Conservation (phyloP, 2,329 filamentous ascomycete species). For the Hypoxylon sp. region DNA sequence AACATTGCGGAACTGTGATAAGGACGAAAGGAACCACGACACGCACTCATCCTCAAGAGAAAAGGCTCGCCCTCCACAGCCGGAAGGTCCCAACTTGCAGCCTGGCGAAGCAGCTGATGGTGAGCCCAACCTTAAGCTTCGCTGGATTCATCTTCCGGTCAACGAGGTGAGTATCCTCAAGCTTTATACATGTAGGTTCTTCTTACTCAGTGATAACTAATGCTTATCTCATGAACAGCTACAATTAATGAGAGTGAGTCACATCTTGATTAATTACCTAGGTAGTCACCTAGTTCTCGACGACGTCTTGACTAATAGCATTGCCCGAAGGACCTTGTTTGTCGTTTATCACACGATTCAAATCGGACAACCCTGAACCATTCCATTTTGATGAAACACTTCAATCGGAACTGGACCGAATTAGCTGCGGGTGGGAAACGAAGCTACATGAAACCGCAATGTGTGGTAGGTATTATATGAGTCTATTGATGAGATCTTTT, state of each 20-base stretch:
- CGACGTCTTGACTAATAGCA: not conserved
- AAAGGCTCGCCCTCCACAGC: too few relatives aligned
- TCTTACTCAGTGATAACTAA: not conserved
- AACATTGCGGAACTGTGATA: not conserved
- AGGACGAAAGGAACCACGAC: too few relatives aligned
- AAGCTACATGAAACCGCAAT: constrained; percentile 24
- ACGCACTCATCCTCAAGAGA: too few relatives aligned
- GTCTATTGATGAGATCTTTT: not conserved
- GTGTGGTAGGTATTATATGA: constrained; percentile 15
- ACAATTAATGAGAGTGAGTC: not conserved
- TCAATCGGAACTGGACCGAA: constrained; percentile 21
- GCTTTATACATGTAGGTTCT: not conserved
- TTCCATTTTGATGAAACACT: constrained; percentile 11
- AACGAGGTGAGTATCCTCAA: constrained; percentile 3
- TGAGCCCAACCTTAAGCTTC: constrained; percentile 6
- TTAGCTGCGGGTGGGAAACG: constrained; percentile 14
- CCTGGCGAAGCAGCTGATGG: too few relatives aligned
- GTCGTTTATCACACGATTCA: constrained; percentile 9
- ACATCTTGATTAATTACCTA: not conserved
- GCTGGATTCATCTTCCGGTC: constrained; percentile 17
- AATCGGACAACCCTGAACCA: not conserved
- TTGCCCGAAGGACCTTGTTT: constrained; percentile 1
- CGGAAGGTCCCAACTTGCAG: too few relatives aligned
- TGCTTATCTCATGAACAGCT: not conserved
- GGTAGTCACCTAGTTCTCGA: too few relatives aligned